Base-by-base conservation (phyloP, 2,329 filamentous ascomycete species). In the Hysterium pulicare region DNA sequence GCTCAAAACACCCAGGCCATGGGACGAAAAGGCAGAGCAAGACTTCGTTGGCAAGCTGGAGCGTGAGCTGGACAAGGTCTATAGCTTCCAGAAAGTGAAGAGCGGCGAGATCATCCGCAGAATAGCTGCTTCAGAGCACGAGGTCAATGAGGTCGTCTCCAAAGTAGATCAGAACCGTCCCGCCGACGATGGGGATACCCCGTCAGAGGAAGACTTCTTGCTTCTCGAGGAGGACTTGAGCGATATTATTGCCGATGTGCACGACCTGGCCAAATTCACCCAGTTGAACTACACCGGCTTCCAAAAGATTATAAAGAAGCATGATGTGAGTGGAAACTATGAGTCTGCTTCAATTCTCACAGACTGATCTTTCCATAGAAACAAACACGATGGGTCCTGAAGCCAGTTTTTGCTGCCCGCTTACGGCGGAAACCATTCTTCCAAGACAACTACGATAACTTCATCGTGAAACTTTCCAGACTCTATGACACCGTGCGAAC, bases 291-390 rank as follows among this genome's bases (percentile, higher is more conserved):
- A 98, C 65, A 97, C 91, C 0, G 93, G 93, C 4, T 98, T 98
- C 67, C 94, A 96, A 75, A 98, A 98, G 77, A 98, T 98, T 51
- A 95, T 98, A 70, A 98, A 98, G 78, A 98, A 98, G 77, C 93
- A 98, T 68, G 93, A 96, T 72, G 87, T 91, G 69, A 56, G 86
- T 73, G 38, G 17, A 26, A 33, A 20, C 33, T n/a, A 22, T 23
- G 19, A 15, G 19, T 33, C 17, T 19, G 2, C 15, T n/a, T 9
- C 9, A 24, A 11, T 21, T 23, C 19, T 58, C 46, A 41, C 17
- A 38, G 35, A 26, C 42, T 59, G 62, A 46, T 64, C 32, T 9
- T 8, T 13, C 24, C 33, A 16, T 59, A 93, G 86, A 98, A 98
- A 88, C 78, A 87, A 75, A 98, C 93, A 0, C 79, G 83, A 47